Base-by-base conservation (phyloP, 2,329 filamentous ascomycete genomes). In the Trichophyton mentagrophytes region DNA sequence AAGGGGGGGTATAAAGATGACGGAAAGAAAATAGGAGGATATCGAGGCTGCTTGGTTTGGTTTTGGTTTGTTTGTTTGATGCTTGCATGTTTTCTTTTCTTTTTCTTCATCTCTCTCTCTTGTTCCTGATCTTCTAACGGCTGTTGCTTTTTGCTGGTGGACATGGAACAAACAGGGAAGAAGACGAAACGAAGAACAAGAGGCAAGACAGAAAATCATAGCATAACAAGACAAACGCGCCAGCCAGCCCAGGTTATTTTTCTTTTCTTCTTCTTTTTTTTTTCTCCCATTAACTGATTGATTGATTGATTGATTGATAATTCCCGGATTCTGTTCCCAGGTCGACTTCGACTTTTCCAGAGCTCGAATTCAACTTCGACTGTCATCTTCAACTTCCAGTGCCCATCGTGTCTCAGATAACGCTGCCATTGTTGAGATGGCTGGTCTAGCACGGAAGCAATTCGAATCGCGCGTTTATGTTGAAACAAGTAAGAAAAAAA, bases 351-450 rank as follows among this genome's bases (percentile, higher is more conserved):
- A 9, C 17, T 17, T 20, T 9, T 2, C 11, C 30, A 17, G 33
- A 38, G 9, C n/a, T 13, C 17, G 15, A n/a, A 15, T 44, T 53
- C 27, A 13, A 53, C 13, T 30, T 25, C 49, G 6, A 13, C 17
- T 4, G 6, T 20, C 44, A 47, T 3, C 17, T 47, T 30, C 11
- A 1, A 27, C 22, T 33, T 13, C 49, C 22, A 5, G 11, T 53
- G 13, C 49, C 22, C 22, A 27, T 30, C 49, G n/a, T 53, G 15
- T 53, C 49, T 25, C 9, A 47, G 44, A 47, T 25, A 22, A 13
- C 20, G 44, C 44, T 11, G 44, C 49, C 49, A 53, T 53, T 53
- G 49, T 53, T 53, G 22, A 53, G 49, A 53, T 53, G 49, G 49
- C 15, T 13, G 6, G 40, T 5, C n/a, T 44, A 4, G 40, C 40